Evolutionary conservation across 176 grass and related monocot genomes (phyloP), one percentile per base, ranked within the genome.

Genomic region (Dendrocalamus sinicus): DNA sequence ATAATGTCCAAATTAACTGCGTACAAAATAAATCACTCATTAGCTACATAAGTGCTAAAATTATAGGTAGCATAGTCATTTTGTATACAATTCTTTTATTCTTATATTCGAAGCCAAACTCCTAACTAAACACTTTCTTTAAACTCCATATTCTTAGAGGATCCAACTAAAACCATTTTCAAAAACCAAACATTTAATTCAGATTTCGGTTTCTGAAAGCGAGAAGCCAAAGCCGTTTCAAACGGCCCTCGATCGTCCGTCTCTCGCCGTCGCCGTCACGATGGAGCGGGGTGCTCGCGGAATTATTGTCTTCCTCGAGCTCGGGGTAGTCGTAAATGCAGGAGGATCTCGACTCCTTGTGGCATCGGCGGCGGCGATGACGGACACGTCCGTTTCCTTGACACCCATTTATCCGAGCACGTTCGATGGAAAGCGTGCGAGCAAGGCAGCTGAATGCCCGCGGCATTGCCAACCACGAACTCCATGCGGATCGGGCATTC

Each of bases 341-440:
- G 60, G 60, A 63, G 23, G 60, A 63, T 63, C 11, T 63, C 23
- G 60, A 63, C 1, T 13, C 60, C 60, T 28, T 14, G 4, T 28
- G 24, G 60, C 60, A 28, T 12, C 23, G 60, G 23, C 37, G 37
- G 50, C 65, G 79, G 65, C 32, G 58, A 64, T 40, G n/a, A 69
- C 19, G 64, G 78, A 19, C 78, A 54, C 1, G 47, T 54, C 47
- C 47, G 10, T 0, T 20, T 62, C 24, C 7, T 17, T 16, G 3
- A 19, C 16, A 57, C 37, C 70, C 70, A 74, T 40, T 10, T 12
- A 16, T 83, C 41, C 24, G 67, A 2, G 72, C 59, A 84, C 8
- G 3, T 26, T 6, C 46, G 45, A 44, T 84, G 82, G 71, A 75
- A 74, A 28, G 8, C 3, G 71, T 84, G 82, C 28, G 28, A 15